Percentiles rank a stretch among this genome's conserved stretches.
Conservation (phyloP, 768 basidiomycete genomes). For the Termitomyces bulborhizus region DNA sequence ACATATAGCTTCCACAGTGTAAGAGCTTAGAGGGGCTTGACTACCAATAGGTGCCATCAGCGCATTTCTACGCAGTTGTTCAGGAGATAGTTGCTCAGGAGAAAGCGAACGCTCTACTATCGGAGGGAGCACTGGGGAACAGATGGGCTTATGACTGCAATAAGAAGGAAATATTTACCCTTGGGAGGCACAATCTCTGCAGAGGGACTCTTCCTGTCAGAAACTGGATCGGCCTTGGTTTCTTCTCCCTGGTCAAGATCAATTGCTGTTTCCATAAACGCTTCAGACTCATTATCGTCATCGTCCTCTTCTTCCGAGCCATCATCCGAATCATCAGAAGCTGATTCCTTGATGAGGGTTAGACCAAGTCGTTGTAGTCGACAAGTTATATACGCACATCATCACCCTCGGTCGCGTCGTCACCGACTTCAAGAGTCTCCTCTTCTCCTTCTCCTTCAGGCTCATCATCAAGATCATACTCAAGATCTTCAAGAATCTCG, state of each 20-base stretch:
- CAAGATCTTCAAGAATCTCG: conserved; percentile 53
- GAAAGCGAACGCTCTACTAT: conserved; percentile 35
- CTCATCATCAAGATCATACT: conserved; percentile 47
- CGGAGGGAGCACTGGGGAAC: conserved; percentile 12
- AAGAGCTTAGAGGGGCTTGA: conserved; percentile 46
- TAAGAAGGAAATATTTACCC: conserved; percentile 1
- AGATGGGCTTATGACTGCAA: not conserved
- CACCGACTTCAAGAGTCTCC: conserved; percentile 35
- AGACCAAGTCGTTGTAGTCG: not conserved
- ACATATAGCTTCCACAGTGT: conserved; percentile 85
- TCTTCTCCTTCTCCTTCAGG: conserved; percentile 49
- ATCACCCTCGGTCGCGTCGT: conserved; percentile 65
- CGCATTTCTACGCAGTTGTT: conserved; percentile 42
- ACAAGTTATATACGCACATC: conserved; percentile 44
- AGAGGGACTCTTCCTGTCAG: conserved; percentile 7
- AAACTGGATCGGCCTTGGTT: conserved; percentile 16
- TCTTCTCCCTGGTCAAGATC: conserved; percentile 17
- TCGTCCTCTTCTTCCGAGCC: conserved; percentile 45
- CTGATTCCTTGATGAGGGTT: conserved; percentile 40
- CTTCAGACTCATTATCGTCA: conserved; percentile 28
- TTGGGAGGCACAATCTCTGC: conserved; percentile 7
- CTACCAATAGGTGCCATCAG: conserved; percentile 28
- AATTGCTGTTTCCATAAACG: conserved; percentile 20
- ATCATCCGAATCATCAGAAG: conserved; percentile 55
- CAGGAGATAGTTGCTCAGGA: conserved; percentile 23